Evolutionary conservation across 1,139 yeast species (phyloP).

Genomic region (Pichia sp.): DNA sequence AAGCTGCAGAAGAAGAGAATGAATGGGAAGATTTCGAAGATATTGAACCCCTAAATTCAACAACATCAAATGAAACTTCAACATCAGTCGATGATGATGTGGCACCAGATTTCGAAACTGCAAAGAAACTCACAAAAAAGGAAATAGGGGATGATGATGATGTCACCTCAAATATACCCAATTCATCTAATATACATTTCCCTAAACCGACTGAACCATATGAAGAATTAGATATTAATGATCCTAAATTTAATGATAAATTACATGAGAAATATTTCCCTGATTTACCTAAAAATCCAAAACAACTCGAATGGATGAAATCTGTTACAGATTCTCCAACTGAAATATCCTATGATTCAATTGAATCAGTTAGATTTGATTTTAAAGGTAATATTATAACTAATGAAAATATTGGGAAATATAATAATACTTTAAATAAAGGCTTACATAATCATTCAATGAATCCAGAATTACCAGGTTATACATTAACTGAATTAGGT

Average conservation of each 20-base stretch:
- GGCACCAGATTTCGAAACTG: conserved; percentile 31
- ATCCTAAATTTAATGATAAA: conserved; percentile 70
- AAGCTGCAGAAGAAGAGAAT: conserved; percentile 13
- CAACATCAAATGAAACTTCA: neutral
- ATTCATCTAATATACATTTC: conserved; percentile 55
- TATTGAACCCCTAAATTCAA: conserved; percentile 24
- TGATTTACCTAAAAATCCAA: conserved; percentile 75
- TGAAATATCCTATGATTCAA: conserved; percentile 46
- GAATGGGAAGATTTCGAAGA: conserved; percentile 30
- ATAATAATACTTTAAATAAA: conserved; percentile 34
- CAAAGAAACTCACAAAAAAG: neutral
- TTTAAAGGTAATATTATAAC: conserved; percentile 74
- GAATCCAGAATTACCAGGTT: conserved; percentile 86
- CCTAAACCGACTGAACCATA: conserved; percentile 38
- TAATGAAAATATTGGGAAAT: conserved; percentile 31
- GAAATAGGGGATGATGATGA: neutral
- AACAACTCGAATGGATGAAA: conserved; percentile 86
- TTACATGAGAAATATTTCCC: conserved; percentile 85
- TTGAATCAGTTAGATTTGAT: conserved; percentile 74
- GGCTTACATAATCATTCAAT: conserved; percentile 93
- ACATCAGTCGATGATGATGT: conserved; percentile 27
- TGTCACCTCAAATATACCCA: too few relatives aligned
- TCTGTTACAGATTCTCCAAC: conserved; percentile 36
- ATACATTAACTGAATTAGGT: conserved; percentile 74
- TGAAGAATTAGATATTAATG: conserved; percentile 48